Evolutionary conservation across 2,329 filamentous ascomycete genomes (phyloP).

Genomic region (Pezicula rhizophila): DNA sequence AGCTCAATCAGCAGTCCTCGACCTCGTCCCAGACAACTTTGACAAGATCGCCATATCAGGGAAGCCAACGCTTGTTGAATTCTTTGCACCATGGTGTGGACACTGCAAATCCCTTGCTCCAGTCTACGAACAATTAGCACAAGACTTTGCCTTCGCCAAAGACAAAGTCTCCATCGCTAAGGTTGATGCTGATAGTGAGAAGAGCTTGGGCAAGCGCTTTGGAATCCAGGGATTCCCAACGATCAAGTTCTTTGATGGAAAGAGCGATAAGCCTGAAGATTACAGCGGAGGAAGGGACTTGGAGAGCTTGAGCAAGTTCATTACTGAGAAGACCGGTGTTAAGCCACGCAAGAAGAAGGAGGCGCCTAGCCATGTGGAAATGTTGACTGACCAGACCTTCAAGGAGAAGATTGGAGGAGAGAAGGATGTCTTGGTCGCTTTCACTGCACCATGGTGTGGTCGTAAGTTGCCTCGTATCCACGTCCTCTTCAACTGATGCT

Average conservation of each 20-base stretch:
- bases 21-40: constrained; percentile 87
- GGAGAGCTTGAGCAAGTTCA: constrained; percentile 75
- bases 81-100: constrained; percentile 98
- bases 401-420: constrained; percentile 71
- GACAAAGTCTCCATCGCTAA: constrained; percentile 82
- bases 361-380: constrained; percentile 68
- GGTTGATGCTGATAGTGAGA: constrained; percentile 90
- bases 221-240: constrained; percentile 94
- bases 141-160: constrained; percentile 63
- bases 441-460: constrained; percentile 97
- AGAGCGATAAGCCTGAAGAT: constrained; percentile 76
- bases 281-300: constrained; percentile 85
- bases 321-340: constrained; percentile 80
- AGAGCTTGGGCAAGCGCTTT: constrained; percentile 75
- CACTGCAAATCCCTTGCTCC: constrained; percentile 98
- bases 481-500: constrained; percentile 4
- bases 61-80: constrained; percentile 94
- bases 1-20: constrained; percentile 75
- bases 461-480: constrained; percentile 49
- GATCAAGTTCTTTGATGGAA: constrained; percentile 95
- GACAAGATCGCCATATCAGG: constrained; percentile 83
- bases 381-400: constrained; percentile 77
- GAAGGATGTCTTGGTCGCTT: constrained; percentile 88
- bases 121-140: constrained; percentile 84
- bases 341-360: constrained; percentile 70